These are phyloP conservation scores for Mucor piriformis DNA, from an alignment of 371 early-diverging fungal species.

Conservation along the genomic window DNA sequence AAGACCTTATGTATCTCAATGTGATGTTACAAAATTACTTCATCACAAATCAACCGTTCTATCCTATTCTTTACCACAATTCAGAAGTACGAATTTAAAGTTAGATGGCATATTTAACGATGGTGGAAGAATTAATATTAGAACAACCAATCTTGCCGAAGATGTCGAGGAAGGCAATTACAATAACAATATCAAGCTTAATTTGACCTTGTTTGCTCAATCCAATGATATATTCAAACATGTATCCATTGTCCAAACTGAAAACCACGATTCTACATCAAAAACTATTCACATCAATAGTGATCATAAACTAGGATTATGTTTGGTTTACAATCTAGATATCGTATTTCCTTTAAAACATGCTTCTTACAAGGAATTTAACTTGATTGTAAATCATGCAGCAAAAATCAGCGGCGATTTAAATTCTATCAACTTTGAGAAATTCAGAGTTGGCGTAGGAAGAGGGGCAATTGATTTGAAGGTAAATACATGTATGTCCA, in stretches of 20 bases:
- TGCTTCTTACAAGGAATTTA: slow-evolving; percentile 1
- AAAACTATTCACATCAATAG: slow-evolving; percentile 12
- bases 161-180: neutral
- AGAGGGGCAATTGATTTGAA: slow-evolving; percentile 17
- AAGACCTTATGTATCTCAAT: slow-evolving; percentile 1
- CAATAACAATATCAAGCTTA: slow-evolving; percentile 2
- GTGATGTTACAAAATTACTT: slow-evolving; percentile 1
- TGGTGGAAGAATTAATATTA: slow-evolving; percentile 4
- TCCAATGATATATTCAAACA: neutral
- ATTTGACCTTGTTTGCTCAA: slow-evolving; percentile 10
- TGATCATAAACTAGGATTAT: neutral
- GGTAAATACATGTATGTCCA: neutral
- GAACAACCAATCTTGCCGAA: neutral
- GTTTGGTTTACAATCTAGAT: slow-evolving; percentile 12
- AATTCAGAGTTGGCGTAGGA: slow-evolving; percentile 15
- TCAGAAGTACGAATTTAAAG: neutral
- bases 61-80: neutral
- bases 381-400: slow-evolving; percentile 6
- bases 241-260: neutral
- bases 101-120: slow-evolving; percentile 18
- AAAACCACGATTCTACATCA: neutral
- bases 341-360: slow-evolving; percentile 7
- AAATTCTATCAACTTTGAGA: neutral
- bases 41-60: slow-evolving; percentile 1
- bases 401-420: slow-evolving; percentile 12